Evolutionary conservation across 805 yeast genomes (phyloP), one percentile per base, ranked within the genome.

Genomic region (Metschnikowia koreensis): DNA sequence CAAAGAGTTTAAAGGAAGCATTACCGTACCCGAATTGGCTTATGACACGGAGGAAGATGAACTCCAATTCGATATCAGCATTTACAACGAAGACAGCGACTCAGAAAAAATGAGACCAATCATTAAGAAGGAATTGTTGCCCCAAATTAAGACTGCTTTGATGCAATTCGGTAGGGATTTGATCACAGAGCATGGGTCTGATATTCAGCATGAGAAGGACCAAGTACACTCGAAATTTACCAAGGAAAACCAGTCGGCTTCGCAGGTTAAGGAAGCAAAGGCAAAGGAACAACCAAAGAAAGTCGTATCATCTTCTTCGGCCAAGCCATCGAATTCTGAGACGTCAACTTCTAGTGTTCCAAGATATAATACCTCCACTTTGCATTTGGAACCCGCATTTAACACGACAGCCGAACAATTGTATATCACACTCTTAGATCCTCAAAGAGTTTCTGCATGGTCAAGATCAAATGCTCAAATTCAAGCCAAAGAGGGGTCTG

Each of bases 31-130:
- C 6, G 99, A 94, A 68, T 79, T 94, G 53, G 93, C 97, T 7
- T 94, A 94, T 69, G 98, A 94, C 67, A 82, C 96, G 9, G 94
- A 86, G 48, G 79, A 73, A 27, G 92, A 86, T 54, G 97, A 91
- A 58, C 87, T 84, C 62, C 97, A 89, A 67, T 94, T 93, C 66
- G 87, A 86, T 47, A 78, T 91, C 47, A 77, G 86, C 26, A 77
- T 91, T 41, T 80, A 79, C 62, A 79, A 80, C 53, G 86, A 84
- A 55, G 73, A 68, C 55, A 62, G 74, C 26, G 66, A 63, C 12
- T 61, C 72, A 27, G 84, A 82, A 48, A 81, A 81, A 28, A 72
- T 85, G 48, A 81, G 88, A 53, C 68, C 76, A 1, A 55, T 76
- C 10, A 65, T 81, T 16, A 80, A 81, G 63, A 55, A 65, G 46